Conservation (phyloP, 306 rosid species). For the Myrica gale region DNA sequence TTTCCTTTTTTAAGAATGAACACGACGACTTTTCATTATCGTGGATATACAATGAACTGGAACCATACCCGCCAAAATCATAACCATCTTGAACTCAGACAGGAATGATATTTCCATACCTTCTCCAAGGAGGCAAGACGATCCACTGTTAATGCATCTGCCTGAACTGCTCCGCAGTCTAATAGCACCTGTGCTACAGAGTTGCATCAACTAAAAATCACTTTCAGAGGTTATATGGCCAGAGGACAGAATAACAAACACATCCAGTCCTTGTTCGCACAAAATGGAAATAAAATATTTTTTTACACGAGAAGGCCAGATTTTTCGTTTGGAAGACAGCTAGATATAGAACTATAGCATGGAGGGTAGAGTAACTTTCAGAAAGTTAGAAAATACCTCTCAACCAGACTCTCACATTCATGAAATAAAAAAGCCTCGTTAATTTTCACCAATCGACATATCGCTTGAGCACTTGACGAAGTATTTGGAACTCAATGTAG, state of each 20-base stretch:
- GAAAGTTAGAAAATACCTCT: too few relatives aligned
- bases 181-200: conserved; percentile 56
- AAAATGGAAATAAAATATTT: neutral
- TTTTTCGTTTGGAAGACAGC: too few relatives aligned
- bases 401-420: too few relatives aligned
- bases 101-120: conserved; percentile 40
- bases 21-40: neutral
- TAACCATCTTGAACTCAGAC: neutral
- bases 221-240: neutral
- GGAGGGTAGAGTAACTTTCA: too few relatives aligned
- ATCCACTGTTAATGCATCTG: conserved; percentile 94
- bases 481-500: too few relatives aligned
- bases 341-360: too few relatives aligned
- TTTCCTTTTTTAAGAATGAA: too few relatives aligned
- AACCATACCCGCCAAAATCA: neutral
- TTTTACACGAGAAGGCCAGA: neutral
- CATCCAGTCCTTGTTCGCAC: neutral
- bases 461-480: too few relatives aligned
- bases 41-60: neutral
- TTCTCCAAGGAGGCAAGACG: conserved; percentile 94
- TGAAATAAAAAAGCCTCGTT: too few relatives aligned
- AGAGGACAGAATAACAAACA: neutral
- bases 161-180: conserved; percentile 98
- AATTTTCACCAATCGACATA: too few relatives aligned
- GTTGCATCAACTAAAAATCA: neutral